Conservation (phyloP, 345 rosid species). For the Physaria fendleri region DNA sequence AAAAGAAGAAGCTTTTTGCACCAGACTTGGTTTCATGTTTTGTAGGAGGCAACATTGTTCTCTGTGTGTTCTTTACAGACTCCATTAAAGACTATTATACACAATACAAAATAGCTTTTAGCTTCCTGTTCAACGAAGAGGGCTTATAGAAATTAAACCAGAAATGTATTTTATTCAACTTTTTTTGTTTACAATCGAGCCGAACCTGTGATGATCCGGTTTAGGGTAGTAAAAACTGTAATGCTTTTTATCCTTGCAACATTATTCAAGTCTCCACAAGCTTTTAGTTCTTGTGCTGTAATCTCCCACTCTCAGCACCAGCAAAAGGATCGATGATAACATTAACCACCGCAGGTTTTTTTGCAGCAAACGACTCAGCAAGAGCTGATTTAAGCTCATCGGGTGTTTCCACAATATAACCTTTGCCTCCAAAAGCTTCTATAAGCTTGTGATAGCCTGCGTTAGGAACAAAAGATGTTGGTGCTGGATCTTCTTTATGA, state of each 20-base stretch:
- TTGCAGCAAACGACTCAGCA: slow-evolving; percentile 59
- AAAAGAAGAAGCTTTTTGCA: too few species aligned
- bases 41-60: background rate
- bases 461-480: slow-evolving; percentile 86
- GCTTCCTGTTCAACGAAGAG: background rate
- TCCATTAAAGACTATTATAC: background rate
- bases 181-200: background rate
- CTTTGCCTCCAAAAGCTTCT: slow-evolving; percentile 92
- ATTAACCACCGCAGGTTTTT: slow-evolving; percentile 79
- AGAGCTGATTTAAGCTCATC: slow-evolving; percentile 76
- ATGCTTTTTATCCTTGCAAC: background rate
- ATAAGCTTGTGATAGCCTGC: slow-evolving; percentile 80
- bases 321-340: slow-evolving; percentile 83
- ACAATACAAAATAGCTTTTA: background rate
- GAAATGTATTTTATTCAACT: slow-evolving; percentile 14
- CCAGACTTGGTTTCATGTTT: slow-evolving; percentile 30
- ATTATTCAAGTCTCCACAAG: slow-evolving; percentile 5
- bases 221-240: background rate
- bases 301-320: slow-evolving; percentile 92
- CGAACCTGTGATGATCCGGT: background rate
- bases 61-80: slow-evolving; percentile 2
- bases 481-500: slow-evolving; percentile 85
- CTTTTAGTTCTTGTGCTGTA: slow-evolving; percentile 89
- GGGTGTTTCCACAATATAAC: slow-evolving; percentile 81
- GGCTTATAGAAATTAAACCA: background rate